Conservation (phyloP, 2,329 filamentous ascomycete genomes). For the Pyrenochaeta sp. region DNA sequence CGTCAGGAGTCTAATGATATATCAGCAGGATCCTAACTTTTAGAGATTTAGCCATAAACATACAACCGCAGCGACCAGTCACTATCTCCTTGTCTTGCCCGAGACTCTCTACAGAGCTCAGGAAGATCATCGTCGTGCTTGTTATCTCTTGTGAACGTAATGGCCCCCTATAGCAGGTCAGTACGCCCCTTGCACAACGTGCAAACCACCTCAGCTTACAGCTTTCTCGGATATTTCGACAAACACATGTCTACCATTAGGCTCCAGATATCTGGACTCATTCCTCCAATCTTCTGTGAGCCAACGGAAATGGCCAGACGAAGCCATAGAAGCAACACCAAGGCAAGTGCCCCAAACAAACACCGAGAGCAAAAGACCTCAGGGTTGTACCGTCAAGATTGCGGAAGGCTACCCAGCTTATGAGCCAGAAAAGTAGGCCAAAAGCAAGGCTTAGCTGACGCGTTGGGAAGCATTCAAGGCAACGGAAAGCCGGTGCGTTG, state of each 20-base stretch:
- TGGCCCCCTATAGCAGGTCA: not conserved
- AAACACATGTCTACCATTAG: not conserved
- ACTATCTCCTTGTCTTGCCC: not conserved
- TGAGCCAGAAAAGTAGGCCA: not conserved
- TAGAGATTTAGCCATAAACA: not conserved
- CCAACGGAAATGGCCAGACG: constrained; percentile 2
- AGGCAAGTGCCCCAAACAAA: not conserved
- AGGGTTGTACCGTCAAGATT: not conserved
- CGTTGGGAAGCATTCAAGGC: not conserved
- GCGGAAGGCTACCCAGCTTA: not conserved
- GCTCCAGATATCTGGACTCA: not conserved
- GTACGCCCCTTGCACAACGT: not conserved
- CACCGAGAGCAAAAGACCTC: not conserved
- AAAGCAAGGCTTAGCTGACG: not conserved
- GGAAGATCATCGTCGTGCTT: constrained; percentile 1
- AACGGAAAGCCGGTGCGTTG: not conserved
- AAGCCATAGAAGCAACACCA: not conserved
- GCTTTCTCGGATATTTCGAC: not conserved
- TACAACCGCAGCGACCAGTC: constrained; percentile 2
- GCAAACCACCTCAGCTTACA: not conserved
- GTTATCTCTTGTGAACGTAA: not conserved
- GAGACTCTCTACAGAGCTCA: not conserved
- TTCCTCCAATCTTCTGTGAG: constrained; percentile 2
- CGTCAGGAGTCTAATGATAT: not conserved
- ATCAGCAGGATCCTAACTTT: not conserved